Conservation (phyloP, 2,329 filamentous ascomycete genomes). For the Zalaria sp. region DNA sequence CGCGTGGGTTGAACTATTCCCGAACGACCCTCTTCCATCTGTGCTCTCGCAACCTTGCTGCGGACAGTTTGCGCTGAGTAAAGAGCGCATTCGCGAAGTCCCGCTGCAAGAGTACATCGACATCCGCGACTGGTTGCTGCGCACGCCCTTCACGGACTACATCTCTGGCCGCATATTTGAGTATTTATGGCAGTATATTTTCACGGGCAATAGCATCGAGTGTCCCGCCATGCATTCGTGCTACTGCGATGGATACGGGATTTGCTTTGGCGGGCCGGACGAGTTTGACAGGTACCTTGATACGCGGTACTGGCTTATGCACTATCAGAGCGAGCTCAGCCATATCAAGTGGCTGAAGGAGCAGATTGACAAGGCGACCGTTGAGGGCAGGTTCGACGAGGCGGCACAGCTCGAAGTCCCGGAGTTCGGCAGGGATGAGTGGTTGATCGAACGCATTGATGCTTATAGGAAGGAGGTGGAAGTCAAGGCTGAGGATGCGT, state of each 20-base stretch:
- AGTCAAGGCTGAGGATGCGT: slow-evolving; percentile 27
- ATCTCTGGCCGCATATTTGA: slow-evolving; percentile 48
- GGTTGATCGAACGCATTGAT: slow-evolving; percentile 30
- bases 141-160: slow-evolving; percentile 40
- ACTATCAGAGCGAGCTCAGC: slow-evolving; percentile 26
- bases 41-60: slow-evolving; percentile 49
- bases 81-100: slow-evolving; percentile 40
- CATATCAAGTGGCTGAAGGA: slow-evolving; percentile 27
- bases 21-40: slow-evolving; percentile 28
- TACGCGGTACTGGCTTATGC: slow-evolving; percentile 26
- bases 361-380: slow-evolving; percentile 20
- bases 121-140: slow-evolving; percentile 46
- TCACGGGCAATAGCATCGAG: slow-evolving; percentile 34
- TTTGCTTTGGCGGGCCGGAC: slow-evolving; percentile 42
- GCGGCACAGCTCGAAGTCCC: slow-evolving; percentile 23
- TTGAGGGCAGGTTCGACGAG: slow-evolving; percentile 23
- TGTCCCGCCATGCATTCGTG: slow-evolving; percentile 42
- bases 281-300: slow-evolving; percentile 35
- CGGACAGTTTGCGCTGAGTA: slow-evolving; percentile 47
- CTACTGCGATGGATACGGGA: slow-evolving; percentile 50
- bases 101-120: slow-evolving; percentile 40
- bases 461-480: slow-evolving; percentile 28
- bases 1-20: slow-evolving; percentile 34
- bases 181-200: slow-evolving; percentile 51
- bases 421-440: slow-evolving; percentile 26